Evolutionary conservation across 306 rosid genomes (phyloP).

Genomic region (Quercus robur): DNA sequence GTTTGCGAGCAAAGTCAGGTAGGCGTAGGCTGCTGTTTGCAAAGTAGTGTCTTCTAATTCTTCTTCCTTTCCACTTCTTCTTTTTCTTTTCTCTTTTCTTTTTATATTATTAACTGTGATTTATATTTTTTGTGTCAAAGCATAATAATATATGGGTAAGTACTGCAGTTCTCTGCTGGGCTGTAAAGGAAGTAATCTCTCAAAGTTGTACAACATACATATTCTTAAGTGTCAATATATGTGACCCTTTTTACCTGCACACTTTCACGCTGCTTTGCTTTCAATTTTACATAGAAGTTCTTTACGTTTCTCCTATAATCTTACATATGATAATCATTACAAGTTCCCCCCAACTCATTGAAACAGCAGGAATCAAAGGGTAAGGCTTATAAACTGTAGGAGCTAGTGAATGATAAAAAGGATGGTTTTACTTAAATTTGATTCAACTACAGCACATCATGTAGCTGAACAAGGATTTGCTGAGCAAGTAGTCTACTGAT

Average conservation of each 20-base stretch:
- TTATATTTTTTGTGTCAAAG: constrained; percentile 14
- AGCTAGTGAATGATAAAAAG: too few relatives aligned
- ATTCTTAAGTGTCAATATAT: constrained; percentile 14
- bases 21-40: constrained; percentile 63
- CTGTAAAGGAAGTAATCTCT: constrained; percentile 37
- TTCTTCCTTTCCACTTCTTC: not conserved
- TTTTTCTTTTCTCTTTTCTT: not conserved
- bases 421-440: too few relatives aligned
- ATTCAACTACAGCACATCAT: too few relatives aligned
- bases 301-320: not conserved
- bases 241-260: not conserved
- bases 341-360: not conserved
- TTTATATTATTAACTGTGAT: constrained; percentile 3
- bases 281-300: not conserved
- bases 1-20: constrained; percentile 50
- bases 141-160: constrained; percentile 20
- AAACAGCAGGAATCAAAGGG: not conserved
- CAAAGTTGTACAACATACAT: constrained; percentile 28
- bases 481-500: too few relatives aligned
- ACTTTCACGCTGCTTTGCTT: not conserved
- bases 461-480: too few relatives aligned
- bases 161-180: constrained; percentile 24
- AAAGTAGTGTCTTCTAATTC: constrained; percentile 33
- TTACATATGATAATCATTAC: not conserved
- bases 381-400: too few relatives aligned